Conservation (phyloP, 164 flowering plant genomes). For the Berberis vulgaris region DNA sequence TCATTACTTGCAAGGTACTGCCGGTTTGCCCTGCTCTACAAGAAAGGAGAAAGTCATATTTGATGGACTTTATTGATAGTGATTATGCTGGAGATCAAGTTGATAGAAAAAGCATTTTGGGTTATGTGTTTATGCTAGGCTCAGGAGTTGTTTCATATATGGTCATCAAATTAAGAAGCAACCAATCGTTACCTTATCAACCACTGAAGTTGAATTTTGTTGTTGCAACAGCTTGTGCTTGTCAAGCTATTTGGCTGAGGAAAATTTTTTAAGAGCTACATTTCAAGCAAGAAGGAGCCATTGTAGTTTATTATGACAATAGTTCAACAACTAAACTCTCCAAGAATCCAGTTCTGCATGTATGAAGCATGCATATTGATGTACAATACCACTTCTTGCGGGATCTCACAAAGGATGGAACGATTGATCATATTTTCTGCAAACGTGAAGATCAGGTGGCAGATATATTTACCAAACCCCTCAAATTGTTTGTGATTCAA, state of each 20-base stretch:
- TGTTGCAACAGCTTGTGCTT: no score
- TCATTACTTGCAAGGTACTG: no score
- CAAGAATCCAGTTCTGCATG: constrained; percentile 9
- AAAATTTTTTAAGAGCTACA: not conserved
- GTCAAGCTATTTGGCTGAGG: not conserved
- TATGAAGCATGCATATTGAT: constrained; percentile 8
- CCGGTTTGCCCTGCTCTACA: no score
- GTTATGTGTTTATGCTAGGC: no score
- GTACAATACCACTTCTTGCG: constrained; percentile 3
- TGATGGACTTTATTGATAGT: no score
- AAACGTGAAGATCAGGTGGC: constrained; percentile 5
- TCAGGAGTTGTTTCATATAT: no score
- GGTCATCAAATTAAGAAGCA: not conserved
- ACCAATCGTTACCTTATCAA: not conserved
- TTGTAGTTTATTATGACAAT: not conserved
- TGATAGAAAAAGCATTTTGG: no score
- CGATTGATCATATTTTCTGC: constrained; percentile 1
- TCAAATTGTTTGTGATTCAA: not conserved
- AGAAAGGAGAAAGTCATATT: no score
- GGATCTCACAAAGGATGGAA: constrained; percentile 3
- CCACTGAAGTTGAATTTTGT: no score
- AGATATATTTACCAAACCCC: constrained; percentile 9
- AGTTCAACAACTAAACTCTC: constrained; percentile 1
- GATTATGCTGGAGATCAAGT: no score
- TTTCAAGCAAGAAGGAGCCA: not conserved